Base-by-base conservation (phyloP, 805 yeast genomes). In the Ogataea philodendri region DNA sequence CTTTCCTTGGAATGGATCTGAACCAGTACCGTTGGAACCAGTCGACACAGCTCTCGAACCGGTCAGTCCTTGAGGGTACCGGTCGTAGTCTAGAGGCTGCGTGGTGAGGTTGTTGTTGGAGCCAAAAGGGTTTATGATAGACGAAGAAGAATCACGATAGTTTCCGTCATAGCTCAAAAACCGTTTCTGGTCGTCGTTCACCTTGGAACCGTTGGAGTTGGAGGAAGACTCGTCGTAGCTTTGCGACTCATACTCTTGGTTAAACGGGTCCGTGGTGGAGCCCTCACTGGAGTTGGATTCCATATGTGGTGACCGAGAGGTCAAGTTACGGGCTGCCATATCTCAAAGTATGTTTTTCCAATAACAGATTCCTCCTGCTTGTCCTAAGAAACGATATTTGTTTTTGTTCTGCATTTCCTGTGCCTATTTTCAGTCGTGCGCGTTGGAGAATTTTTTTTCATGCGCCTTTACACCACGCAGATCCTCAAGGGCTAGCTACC, bases 61-160 rank as follows among this genome's bases (percentile, higher is more conserved):
- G 3, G 76, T 73, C 10, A 66, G 60, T 43, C 77, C 65, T 16
- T 76, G 67, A 4, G 90, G 89, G 51, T 81, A 82, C 48, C 88
- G 66, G 56, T 81, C 86, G 49, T 65, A 81, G 37, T 74, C 82
- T 1, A 76, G 66, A 3, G 85, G 35, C 21, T 37, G 35, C 9
- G 45, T 25, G 24, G 9, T 34, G n/a, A 52, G 14, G 35, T 52
- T 49, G 30, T 49, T 43, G 13, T 52, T 33, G 3, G 63, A 57
- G 2, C 55, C 52, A 30, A 59, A 59, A 9, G 63, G 63, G 25
- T 59, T 55, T 20, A 54, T 19, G 9, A 51, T 34, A 4, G 57
- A 51, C 5, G 60, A 47, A n/a, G 60, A 51, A 1, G 62, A 57
- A 36, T 51, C 48, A 23, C 45, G 54, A 23, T 42, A 55, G 35